A percentile compares a stretch with the other conserved stretches of the same genome.
Evolutionary conservation across 1,284 basidiomycete species (phyloP).

Genomic region (Apiotrichum mycotoxinovorans): DNA sequence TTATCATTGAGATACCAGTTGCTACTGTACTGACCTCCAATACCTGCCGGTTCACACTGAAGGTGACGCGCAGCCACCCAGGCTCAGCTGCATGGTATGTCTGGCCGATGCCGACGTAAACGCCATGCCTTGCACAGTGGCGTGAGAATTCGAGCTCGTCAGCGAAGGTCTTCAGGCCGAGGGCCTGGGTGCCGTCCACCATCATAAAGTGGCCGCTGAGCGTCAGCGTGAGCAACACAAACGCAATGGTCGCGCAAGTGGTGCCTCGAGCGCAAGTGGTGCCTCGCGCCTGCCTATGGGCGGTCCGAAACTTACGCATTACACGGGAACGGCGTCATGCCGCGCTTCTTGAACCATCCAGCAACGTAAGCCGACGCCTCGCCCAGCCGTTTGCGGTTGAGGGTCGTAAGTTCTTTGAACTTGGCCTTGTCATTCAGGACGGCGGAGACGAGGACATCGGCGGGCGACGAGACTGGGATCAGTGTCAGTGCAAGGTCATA

Average conservation of each 20-base stretch:
- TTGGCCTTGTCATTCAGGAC: slow-evolving; percentile 32
- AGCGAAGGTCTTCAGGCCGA: slow-evolving; percentile 10
- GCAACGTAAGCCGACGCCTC: slow-evolving; percentile 36
- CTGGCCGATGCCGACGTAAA: slow-evolving; percentile 11
- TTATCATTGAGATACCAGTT: background rate
- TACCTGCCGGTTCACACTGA: slow-evolving; percentile 3
- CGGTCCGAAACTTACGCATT: slow-evolving; percentile 31
- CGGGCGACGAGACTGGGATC: slow-evolving; percentile 39
- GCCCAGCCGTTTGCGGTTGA: slow-evolving; percentile 33
- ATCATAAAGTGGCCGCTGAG: slow-evolving; percentile 20
- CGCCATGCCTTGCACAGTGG: background rate
- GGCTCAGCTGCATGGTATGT: slow-evolving; percentile 12
- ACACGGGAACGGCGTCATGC: slow-evolving; percentile 35
- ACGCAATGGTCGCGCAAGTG: no score
- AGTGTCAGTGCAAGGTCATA: background rate
- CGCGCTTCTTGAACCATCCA: slow-evolving; percentile 39
- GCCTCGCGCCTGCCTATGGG: background rate
- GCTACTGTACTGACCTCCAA: slow-evolving; percentile 1
- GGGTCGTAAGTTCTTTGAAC: slow-evolving; percentile 30
- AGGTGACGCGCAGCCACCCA: slow-evolving; percentile 20
- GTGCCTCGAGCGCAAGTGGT: no score
- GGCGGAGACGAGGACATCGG: slow-evolving; percentile 43
- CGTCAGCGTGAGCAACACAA: no score
- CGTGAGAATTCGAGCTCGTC: slow-evolving; percentile 13
- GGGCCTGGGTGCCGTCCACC: slow-evolving; percentile 9